Base-by-base conservation (phyloP, 208 protist genomes). In the Herpetomonas samuelpessoai region DNA sequence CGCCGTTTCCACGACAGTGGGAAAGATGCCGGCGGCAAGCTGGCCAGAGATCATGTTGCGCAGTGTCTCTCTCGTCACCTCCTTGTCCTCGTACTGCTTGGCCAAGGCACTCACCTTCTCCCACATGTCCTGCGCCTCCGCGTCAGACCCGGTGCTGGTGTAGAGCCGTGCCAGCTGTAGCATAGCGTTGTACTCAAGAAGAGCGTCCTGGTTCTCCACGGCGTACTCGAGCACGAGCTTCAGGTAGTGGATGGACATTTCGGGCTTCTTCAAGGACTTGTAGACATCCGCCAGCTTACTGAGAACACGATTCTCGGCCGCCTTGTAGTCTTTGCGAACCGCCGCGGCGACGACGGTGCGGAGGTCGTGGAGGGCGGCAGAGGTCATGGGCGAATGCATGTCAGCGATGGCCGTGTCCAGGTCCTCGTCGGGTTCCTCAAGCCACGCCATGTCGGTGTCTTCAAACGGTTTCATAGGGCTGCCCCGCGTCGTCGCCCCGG, bases 51-150 rank as follows among this genome's bases (percentile, higher is more conserved):
- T 71, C 47, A 95, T 87, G 68, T 92, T 92, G 48, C 86, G 83
- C 67, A 73, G 88, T n/a, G 89, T 95, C 64, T 92, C 83, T 28
- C 89, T 81, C 26, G 78, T 77, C 24, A 92, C 86, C 50, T 91
- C 86, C 54, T 71, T 69, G 70, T 95, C 89, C 53, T 91, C 81
- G 71, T 93, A 95, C 60, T 81, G 67, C 57, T 84, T 76, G 19
- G 89, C 89, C 3, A 93, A 75, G 6, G 71, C 80, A 60, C 83
- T 92, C 29, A 95, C 86, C 59, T 77, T 77, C 53, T 78, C 76
- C 86, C 89, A 95, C 29, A 80, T 65, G 18, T 81, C 77, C 1
- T 70, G 81, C 19, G 81, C 83, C 48, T 85, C 81, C 18, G 64
- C 72, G 24, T 73, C 46, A n/a, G 70, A 58, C 10, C 71, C 57